phyloP scores from a whole-genome alignment of 2,329 filamentous ascomycete genomes.

The Claviceps capensis region DNA sequence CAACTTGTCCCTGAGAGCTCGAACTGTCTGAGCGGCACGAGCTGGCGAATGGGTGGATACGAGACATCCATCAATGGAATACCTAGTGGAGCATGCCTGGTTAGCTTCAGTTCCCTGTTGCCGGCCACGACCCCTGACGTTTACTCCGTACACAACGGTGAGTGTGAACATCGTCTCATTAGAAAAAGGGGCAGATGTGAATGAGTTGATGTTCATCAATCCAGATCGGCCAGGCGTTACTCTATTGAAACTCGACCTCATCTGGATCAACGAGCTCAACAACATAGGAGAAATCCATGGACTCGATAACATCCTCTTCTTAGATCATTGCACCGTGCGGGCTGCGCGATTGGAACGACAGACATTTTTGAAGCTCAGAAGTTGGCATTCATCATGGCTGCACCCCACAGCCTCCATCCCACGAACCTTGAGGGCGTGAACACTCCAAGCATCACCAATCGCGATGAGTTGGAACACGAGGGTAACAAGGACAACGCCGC shows the following conservation, averaged over 20 bases:
- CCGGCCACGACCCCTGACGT: neutral
- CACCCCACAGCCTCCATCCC: constrained; percentile 1
- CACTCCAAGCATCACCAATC: constrained; percentile 4
- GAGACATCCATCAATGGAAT: neutral
- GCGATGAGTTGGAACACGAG: neutral
- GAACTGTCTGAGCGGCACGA: neutral
- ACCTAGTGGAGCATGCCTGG: constrained; percentile 3
- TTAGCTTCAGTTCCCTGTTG: constrained; percentile 3
- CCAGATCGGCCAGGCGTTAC: neutral
- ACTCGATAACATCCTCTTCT: neutral
- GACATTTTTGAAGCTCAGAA: neutral
- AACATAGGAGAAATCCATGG: neutral
- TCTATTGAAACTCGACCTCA: too few species aligned
- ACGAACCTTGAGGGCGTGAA: constrained; percentile 1
- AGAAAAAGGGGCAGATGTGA: neutral
- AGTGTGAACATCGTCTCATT: neutral
- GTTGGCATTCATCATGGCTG: constrained; percentile 3
- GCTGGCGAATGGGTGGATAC: constrained; percentile 2
- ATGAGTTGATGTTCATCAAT: neutral
- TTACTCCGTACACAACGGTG: neutral
- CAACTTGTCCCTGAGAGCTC: constrained; percentile 5
- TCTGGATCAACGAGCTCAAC: neutral
- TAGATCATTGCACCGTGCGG: neutral
- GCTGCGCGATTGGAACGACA: neutral
- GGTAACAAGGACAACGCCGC: neutral